Percentiles rank a stretch among this genome's conserved stretches.
Evolutionary conservation across 2,329 filamentous ascomycete genomes (phyloP).

Genomic region (Pyrenophora teres): DNA sequence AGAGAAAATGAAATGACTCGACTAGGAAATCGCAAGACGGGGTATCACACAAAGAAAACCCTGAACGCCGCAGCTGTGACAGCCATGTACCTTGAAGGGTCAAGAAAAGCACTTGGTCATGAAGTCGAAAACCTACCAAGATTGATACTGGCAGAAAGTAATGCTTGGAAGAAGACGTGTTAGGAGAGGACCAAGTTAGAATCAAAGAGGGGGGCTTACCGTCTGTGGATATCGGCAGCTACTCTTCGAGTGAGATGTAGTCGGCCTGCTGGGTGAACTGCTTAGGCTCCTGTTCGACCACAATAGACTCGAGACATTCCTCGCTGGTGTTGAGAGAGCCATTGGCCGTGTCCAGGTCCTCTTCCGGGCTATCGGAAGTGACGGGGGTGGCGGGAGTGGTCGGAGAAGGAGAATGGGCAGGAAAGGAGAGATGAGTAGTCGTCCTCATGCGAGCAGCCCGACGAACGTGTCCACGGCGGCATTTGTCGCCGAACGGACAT

Average conservation of each 20-base stretch:
- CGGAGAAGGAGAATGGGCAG: constrained; percentile 8
- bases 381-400: constrained; percentile 1
- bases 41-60: constrained; percentile 32
- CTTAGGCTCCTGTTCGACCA: constrained; percentile 13
- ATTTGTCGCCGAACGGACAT: constrained; percentile 75
- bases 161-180: constrained; percentile 19
- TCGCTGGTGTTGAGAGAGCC: constrained; percentile 3
- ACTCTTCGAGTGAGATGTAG: constrained; percentile 33
- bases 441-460: constrained; percentile 37
- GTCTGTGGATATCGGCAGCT: constrained; percentile 5
- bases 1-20: constrained; percentile 12
- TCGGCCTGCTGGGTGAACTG: constrained; percentile 40
- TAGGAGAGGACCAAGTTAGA: constrained; percentile 14
- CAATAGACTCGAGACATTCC: constrained; percentile 1
- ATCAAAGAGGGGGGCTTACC: constrained; percentile 23
- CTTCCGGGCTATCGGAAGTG: constrained; percentile 10
- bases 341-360: constrained; percentile 13
- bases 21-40: constrained; percentile 21
- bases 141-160: constrained; percentile 7
- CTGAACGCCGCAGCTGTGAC: constrained; percentile 20
- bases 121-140: constrained; percentile 26
- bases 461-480: constrained; percentile 84
- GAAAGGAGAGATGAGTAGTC: constrained; percentile 18
- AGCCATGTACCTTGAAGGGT: constrained; percentile 14
- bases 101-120: constrained; percentile 12